Percentiles rank a stretch among this genome's conserved stretches.
Evolutionary conservation across 257 asterid species (phyloP).

Genomic region (Ajuga chamaepitys): DNA sequence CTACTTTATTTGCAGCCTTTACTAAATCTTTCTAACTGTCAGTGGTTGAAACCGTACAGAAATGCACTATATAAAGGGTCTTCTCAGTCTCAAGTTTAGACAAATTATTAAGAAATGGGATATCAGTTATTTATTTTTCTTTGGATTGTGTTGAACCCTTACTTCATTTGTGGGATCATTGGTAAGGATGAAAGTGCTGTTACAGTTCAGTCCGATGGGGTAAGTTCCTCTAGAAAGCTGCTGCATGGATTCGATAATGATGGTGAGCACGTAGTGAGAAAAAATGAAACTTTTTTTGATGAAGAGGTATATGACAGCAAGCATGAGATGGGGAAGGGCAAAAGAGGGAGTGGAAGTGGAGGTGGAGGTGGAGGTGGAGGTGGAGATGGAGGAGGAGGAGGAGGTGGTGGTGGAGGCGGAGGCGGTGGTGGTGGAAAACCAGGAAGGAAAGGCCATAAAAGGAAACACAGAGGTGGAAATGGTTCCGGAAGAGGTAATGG

Average conservation of each 20-base stretch:
- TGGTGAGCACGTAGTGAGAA: neutral
- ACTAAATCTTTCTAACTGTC: neutral
- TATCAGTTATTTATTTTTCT: constrained; percentile 18
- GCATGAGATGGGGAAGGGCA: constrained; percentile 4
- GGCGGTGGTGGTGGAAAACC: neutral
- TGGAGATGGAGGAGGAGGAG: neutral
- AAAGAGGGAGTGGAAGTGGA: neutral
- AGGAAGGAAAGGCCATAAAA: constrained; percentile 4
- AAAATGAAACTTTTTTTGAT: constrained; percentile 16
- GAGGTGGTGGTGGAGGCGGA: neutral
- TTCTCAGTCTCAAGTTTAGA: constrained; percentile 8
- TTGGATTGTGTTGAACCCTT: constrained; percentile 22
- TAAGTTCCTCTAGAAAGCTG: neutral
- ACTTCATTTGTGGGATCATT: constrained; percentile 21
- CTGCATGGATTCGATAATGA: neutral
- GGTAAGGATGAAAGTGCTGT: neutral
- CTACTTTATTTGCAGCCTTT: constrained; percentile 15
- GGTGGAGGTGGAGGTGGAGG: constrained; percentile 3
- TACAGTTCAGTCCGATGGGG: neutral
- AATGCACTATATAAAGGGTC: constrained; percentile 10
- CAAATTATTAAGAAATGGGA: constrained; percentile 18
- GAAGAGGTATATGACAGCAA: constrained; percentile 8
- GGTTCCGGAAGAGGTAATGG: neutral
- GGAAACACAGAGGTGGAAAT: neutral
- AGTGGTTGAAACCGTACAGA: neutral